Evolutionary conservation across 768 basidiomycete species (phyloP).

Genomic region (Postia placenta): DNA sequence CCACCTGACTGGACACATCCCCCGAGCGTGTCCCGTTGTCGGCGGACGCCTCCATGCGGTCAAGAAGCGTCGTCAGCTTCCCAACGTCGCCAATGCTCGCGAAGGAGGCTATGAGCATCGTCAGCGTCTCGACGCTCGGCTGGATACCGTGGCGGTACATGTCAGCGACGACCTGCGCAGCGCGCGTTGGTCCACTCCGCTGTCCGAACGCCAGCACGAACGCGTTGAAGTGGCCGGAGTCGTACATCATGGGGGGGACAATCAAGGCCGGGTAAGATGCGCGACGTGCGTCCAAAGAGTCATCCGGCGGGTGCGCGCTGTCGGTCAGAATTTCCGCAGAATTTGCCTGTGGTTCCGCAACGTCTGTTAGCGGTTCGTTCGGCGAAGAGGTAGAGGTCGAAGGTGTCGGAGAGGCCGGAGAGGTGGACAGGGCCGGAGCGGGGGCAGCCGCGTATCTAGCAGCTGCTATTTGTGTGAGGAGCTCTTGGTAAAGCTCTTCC

Average conservation of each 20-base stretch:
- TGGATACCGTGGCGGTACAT: constrained; percentile 42
- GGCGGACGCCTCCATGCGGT: constrained; percentile 30
- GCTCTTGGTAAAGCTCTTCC: constrained; percentile 3
- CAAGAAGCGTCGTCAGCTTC: constrained; percentile 36
- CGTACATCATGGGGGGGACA: constrained; percentile 17
- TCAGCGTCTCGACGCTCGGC: constrained; percentile 43
- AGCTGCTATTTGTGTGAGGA: background rate
- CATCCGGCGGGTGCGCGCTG: background rate
- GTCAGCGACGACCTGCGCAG: constrained; percentile 40
- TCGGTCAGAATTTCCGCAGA: too few relatives aligned
- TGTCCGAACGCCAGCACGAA: constrained; percentile 41
- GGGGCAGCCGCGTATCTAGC: too few relatives aligned
- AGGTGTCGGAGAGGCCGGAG: too few relatives aligned
- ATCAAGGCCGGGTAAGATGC: background rate
- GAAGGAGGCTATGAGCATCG: constrained; percentile 42
- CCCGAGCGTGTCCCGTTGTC: constrained; percentile 16
- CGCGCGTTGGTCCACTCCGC: constrained; percentile 25
- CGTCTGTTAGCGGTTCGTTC: background rate
- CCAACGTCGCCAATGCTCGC: constrained; percentile 31
- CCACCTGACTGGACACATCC: background rate
- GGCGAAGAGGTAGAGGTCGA: too few relatives aligned
- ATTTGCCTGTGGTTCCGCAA: background rate
- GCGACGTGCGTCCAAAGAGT: too few relatives aligned
- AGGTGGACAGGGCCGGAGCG: too few relatives aligned
- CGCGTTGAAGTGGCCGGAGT: constrained; percentile 41